A percentile compares a stretch with the other conserved stretches of the same genome.
Evolutionary conservation across 306 rosid species (phyloP).

Genomic region (Vachellia pachyceras): DNA sequence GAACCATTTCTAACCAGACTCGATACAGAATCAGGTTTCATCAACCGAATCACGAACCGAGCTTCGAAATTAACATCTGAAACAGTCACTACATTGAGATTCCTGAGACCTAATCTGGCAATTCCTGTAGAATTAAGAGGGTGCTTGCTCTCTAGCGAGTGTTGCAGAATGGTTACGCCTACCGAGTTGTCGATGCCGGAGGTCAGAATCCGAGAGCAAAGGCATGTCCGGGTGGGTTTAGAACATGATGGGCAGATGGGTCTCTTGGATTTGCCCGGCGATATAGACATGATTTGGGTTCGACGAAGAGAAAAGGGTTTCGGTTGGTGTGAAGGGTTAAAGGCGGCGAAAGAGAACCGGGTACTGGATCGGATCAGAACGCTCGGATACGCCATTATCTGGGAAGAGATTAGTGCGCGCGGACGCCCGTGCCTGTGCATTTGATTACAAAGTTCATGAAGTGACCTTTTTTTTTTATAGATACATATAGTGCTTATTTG

Average conservation of each 20-base stretch:
- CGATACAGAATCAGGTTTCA: constrained; percentile 28
- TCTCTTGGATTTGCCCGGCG: constrained; percentile 58
- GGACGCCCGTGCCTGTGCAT: too few species aligned
- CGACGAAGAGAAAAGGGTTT: constrained; percentile 28
- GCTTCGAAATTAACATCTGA: constrained; percentile 71
- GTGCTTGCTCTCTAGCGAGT: constrained; percentile 71
- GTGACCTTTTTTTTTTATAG: too few species aligned
- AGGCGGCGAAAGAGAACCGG: constrained; percentile 9
- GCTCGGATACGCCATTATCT: not conserved
- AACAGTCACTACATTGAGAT: constrained; percentile 64
- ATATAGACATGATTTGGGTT: constrained; percentile 47
- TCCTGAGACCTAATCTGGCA: constrained; percentile 72
- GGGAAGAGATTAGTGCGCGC: not conserved
- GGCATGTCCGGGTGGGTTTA: constrained; percentile 76
- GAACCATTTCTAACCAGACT: constrained; percentile 27
- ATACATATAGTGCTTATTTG: too few species aligned
- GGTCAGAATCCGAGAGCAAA: constrained; percentile 66
- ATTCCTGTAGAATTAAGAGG: constrained; percentile 88
- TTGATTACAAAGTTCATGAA: too few species aligned
- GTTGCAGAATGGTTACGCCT: constrained; percentile 77
- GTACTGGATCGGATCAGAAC: constrained; percentile 5
- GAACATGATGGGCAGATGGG: constrained; percentile 75
- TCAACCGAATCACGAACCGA: constrained; percentile 52
- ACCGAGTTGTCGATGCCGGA: constrained; percentile 44
- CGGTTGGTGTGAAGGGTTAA: not conserved